Conservation (phyloP, 768 basidiomycete species). For the Kwoniella sp. region DNA sequence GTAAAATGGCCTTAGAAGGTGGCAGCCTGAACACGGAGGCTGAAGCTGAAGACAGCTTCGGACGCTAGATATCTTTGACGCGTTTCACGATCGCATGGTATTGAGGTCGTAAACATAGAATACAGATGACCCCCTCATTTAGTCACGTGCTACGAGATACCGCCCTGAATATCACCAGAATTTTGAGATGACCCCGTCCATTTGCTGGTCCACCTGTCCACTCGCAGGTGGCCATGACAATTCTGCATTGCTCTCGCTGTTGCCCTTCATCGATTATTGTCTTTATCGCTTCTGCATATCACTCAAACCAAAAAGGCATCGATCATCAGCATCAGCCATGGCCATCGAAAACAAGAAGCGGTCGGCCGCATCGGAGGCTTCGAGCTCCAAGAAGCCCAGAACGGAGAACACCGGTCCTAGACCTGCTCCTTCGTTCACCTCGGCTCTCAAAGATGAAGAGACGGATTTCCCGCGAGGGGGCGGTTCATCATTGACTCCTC, state of each 20-base stretch:
- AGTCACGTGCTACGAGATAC: neutral
- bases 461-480: conserved; percentile 95
- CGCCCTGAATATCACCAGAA: neutral
- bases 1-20: neutral
- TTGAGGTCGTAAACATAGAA: neutral
- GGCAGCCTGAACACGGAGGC: neutral
- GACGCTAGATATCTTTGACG: neutral
- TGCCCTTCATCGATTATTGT: neutral
- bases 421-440: conserved; percentile 50
- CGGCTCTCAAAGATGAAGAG: conserved; percentile 62
- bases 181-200: conserved; percentile 2
- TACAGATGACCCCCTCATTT: neutral
- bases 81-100: neutral
- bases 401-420: conserved; percentile 32
- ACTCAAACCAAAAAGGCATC: neutral
- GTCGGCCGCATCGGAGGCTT: conserved; percentile 14
- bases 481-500: conserved; percentile 80
- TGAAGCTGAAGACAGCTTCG: neutral
- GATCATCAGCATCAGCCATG: conserved; percentile 15
- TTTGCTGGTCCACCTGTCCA: neutral
- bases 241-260: neutral
- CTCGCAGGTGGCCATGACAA: neutral
- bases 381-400: conserved; percentile 19
- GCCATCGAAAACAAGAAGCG: conserved; percentile 22
- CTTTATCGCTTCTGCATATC: neutral